phyloP scores from a whole-genome alignment of 1,139 yeast genomes.

The Magnusiomyces ingens region DNA sequence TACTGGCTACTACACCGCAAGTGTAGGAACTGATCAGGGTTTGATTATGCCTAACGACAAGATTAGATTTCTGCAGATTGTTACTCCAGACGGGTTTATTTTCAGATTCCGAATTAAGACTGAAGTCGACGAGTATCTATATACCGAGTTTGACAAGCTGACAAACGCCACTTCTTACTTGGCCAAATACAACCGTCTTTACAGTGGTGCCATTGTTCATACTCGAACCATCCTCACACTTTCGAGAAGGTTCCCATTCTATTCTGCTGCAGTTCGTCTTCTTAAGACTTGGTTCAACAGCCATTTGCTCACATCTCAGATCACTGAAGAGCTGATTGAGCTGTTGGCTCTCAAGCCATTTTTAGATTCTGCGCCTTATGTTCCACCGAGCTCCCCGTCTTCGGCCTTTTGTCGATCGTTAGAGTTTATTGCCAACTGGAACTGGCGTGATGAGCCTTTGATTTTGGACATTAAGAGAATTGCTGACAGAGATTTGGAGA shows the following conservation, averaged over 20 bases:
- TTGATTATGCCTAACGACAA: slow-evolving; percentile 47
- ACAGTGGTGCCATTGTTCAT: slow-evolving; percentile 69
- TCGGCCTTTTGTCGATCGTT: slow-evolving; percentile 76
- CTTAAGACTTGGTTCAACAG: slow-evolving; percentile 84
- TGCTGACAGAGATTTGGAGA: slow-evolving; percentile 37
- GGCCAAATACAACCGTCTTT: slow-evolving; percentile 42
- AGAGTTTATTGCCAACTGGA: slow-evolving; percentile 73
- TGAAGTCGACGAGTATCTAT: slow-evolving; percentile 73
- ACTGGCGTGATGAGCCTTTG: slow-evolving; percentile 86
- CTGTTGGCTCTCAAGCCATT: slow-evolving; percentile 77
- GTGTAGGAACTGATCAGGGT: slow-evolving; percentile 49
- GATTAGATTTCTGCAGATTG: slow-evolving; percentile 51
- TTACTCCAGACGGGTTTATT: slow-evolving; percentile 84
- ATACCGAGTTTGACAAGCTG: slow-evolving; percentile 47
- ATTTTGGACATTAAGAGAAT: slow-evolving; percentile 63
- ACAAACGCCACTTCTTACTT: slow-evolving; percentile 42
- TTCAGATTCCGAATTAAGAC: slow-evolving; percentile 68
- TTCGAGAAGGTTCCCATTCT: slow-evolving; percentile 66
- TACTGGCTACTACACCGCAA: slow-evolving; percentile 48
- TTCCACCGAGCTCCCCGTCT: slow-evolving; percentile 68
- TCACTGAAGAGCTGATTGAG: slow-evolving; percentile 75
- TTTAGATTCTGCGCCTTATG: slow-evolving; percentile 78
- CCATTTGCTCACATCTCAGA: slow-evolving; percentile 53
- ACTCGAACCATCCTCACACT: slow-evolving; percentile 68
- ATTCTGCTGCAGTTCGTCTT: slow-evolving; percentile 72